These are phyloP conservation scores for Lasiosphaeria miniovina DNA, from an alignment of 495 filamentous ascomycete species.

Conservation along the genomic window DNA sequence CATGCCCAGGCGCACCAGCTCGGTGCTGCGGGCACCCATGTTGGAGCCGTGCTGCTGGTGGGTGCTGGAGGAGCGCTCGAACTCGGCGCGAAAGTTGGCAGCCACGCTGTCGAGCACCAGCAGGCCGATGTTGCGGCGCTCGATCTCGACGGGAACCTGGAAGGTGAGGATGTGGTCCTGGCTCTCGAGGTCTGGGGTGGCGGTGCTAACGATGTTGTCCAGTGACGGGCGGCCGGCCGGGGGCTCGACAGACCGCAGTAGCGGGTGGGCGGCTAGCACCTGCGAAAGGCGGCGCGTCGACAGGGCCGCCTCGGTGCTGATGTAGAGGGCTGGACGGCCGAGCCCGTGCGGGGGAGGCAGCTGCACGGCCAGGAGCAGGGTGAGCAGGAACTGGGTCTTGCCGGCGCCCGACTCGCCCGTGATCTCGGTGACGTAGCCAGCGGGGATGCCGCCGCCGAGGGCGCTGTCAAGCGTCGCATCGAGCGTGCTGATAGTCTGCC, in stretches of 20 bases:
- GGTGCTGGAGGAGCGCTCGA: slow-evolving; percentile 49
- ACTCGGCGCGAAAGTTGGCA: slow-evolving; percentile 91
- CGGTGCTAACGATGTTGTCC: slow-evolving; percentile 68
- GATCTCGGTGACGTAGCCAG: slow-evolving; percentile 82
- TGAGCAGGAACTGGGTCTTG: slow-evolving; percentile 91
- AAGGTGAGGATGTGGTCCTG: slow-evolving; percentile 93
- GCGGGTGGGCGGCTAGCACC: slow-evolving; percentile 65
- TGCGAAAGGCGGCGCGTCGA: slow-evolving; percentile 78
- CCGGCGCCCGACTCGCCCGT: slow-evolving; percentile 93
- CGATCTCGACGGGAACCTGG: slow-evolving; percentile 83
- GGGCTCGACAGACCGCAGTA: slow-evolving; percentile 45
- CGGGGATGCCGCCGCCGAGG: slow-evolving; percentile 80
- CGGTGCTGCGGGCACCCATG: slow-evolving; percentile 60
- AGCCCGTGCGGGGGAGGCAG: slow-evolving; percentile 72
- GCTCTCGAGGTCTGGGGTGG: slow-evolving; percentile 86
- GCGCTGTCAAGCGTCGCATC: slow-evolving; percentile 70
- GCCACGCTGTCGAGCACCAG: slow-evolving; percentile 87
- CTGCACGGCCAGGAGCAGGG: slow-evolving; percentile 76
- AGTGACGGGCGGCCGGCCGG: slow-evolving; percentile 58
- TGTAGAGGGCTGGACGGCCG: slow-evolving; percentile 71
- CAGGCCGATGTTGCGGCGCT: slow-evolving; percentile 70
- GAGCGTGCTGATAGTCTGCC: slow-evolving; percentile 72
- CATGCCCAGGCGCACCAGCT: slow-evolving; percentile 74
- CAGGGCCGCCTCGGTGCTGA: slow-evolving; percentile 89
- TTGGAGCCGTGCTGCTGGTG: slow-evolving; percentile 33